Evolutionary conservation across 2,329 filamentous ascomycete genomes (phyloP).

Genomic region (Bipolaris oryzae): DNA sequence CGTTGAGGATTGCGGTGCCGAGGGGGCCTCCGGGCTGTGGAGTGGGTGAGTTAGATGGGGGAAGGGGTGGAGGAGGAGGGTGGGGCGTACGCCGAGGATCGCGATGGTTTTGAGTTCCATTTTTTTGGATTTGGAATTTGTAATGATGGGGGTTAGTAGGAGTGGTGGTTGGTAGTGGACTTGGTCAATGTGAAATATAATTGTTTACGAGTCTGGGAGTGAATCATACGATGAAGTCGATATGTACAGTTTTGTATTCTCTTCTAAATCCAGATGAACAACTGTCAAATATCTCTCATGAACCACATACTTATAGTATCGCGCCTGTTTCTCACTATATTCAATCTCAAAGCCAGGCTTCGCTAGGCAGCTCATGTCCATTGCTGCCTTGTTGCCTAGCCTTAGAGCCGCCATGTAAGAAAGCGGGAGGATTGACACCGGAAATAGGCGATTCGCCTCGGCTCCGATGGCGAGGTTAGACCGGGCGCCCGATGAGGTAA

Average conservation of each 20-base stretch:
- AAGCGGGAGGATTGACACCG: neutral
- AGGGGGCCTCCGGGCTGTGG: constrained; percentile 43
- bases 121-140: neutral
- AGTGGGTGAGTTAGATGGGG: neutral
- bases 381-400: constrained; percentile 13
- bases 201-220: neutral
- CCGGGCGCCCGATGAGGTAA: neutral
- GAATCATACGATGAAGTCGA: neutral
- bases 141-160: neutral
- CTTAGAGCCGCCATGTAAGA: neutral
- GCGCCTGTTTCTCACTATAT: neutral
- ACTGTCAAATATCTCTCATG: neutral
- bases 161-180: no score
- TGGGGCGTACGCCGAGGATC: constrained; percentile 40
- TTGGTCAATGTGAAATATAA: no score
- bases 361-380: neutral
- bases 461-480: neutral
- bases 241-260: neutral
- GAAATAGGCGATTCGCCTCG: neutral
- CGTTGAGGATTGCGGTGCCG: constrained; percentile 36
- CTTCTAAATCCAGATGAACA: neutral
- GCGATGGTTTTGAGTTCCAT: constrained; percentile 47
- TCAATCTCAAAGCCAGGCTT: neutral
- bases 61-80: neutral
- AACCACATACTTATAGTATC: neutral